Percentiles rank a stretch among this genome's conserved stretches.
Conservation (phyloP, 192 early-diverging fungal species). For the Jimgerdemannia flammicorona region DNA sequence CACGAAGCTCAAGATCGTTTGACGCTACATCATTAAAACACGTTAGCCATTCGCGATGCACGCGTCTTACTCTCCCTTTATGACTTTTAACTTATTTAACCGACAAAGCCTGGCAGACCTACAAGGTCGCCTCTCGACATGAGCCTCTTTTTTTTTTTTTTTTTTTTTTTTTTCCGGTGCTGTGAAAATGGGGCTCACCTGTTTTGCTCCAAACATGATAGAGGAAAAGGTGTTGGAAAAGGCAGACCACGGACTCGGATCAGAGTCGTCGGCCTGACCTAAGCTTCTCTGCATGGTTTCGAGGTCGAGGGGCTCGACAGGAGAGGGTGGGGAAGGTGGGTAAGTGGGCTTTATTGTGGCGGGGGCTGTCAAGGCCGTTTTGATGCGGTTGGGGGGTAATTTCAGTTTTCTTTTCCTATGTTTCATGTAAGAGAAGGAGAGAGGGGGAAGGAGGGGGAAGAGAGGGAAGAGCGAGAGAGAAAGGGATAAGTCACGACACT, state of each 20-base stretch:
- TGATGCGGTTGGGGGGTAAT: neutral
- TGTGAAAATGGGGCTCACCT: neutral
- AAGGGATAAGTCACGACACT: no score
- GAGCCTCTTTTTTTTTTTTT: no score
- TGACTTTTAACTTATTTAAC: no score
- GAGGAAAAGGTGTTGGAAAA: neutral
- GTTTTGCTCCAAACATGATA: neutral
- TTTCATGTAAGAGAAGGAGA: neutral
- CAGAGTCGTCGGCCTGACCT: neutral
- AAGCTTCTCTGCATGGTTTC: neutral
- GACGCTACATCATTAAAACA: no score
- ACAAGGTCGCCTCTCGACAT: no score
- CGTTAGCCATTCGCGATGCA: no score
- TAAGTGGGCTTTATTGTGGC: neutral
- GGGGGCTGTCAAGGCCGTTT: neutral
- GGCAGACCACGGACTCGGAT: neutral
- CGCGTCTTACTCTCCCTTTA: no score
- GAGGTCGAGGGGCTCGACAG: neutral
- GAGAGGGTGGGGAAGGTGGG: neutral
- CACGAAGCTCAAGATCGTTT: no score
- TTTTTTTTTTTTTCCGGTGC: no score
- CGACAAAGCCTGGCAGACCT: no score
- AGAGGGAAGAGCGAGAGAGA: no score
- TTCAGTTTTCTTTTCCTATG: neutral
- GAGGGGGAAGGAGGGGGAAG: neutral